A percentile compares a stretch with the other conserved stretches of the same genome.
These are phyloP conservation scores for Trichosporon sp. DNA, from an alignment of 1,284 basidiomycete species.

Conservation along the genomic window DNA sequence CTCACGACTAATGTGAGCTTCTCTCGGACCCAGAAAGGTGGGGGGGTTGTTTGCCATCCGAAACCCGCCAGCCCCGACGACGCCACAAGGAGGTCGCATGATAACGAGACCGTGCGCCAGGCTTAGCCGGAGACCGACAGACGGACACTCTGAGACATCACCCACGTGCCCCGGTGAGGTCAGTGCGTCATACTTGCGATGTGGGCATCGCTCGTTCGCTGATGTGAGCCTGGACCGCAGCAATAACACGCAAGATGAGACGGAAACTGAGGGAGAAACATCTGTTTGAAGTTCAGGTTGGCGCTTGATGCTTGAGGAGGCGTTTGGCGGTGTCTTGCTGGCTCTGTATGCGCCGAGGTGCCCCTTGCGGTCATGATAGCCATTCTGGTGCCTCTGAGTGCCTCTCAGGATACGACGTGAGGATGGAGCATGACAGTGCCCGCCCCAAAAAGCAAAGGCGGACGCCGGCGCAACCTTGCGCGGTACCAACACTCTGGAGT, in stretches of 20 bases:
- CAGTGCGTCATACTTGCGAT: neutral
- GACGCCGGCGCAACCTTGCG: neutral
- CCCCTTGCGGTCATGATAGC: neutral
- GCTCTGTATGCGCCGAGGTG: neutral
- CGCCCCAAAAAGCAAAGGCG: neutral
- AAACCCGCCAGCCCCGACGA: neutral
- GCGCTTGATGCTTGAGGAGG: neutral
- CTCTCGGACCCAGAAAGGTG: too few relatives aligned
- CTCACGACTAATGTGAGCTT: too few relatives aligned
- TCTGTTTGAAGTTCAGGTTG: neutral
- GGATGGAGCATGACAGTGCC: neutral
- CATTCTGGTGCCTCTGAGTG: neutral
- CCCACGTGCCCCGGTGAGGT: neutral
- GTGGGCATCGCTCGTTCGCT: too few relatives aligned
- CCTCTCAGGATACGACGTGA: neutral
- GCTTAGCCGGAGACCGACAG: neutral
- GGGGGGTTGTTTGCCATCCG: too few relatives aligned
- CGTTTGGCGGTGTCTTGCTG: neutral
- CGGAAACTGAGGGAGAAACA: neutral
- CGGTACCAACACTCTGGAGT: neutral
- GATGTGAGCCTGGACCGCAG: too few relatives aligned
- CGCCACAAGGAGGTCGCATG: neutral
- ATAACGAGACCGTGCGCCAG: neutral
- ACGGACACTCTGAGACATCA: neutral
- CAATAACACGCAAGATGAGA: neutral